Evolutionary conservation across 345 rosid species (phyloP).

Genomic region (Zanthoxylum bungeanum): DNA sequence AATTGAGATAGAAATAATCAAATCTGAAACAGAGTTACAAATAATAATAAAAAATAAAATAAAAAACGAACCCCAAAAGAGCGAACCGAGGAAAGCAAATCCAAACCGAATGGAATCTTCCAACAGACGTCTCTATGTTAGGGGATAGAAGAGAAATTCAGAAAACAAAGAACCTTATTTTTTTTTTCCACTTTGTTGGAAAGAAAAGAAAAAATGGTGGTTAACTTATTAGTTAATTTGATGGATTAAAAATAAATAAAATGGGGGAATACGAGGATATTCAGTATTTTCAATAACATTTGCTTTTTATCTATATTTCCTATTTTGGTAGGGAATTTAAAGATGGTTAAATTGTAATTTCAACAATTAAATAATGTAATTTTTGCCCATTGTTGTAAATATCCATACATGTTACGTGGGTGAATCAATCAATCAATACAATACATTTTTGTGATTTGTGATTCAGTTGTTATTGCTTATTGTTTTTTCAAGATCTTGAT

Average conservation of each 20-base stretch:
- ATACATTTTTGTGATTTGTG: background rate
- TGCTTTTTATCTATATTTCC: background rate
- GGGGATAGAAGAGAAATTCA: conserved; percentile 27
- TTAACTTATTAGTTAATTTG: conserved; percentile 24
- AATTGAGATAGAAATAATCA: background rate
- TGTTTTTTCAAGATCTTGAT: too few relatives aligned
- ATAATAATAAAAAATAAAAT: background rate
- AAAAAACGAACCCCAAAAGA: conserved; percentile 26
- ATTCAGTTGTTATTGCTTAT: background rate
- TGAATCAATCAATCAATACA: background rate
- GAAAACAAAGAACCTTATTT: conserved; percentile 22
- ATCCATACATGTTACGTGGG: background rate
- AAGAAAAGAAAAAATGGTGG: background rate
- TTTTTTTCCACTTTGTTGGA: conserved; percentile 18
- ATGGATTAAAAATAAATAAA: conserved; percentile 1
- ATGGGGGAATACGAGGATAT: background rate
- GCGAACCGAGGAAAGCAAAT: conserved; percentile 16
- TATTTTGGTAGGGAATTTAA: conserved; percentile 1
- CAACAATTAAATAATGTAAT: background rate
- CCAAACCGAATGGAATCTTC: conserved; percentile 43
- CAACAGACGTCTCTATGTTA: conserved; percentile 46
- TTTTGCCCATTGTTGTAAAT: background rate
- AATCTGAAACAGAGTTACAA: conserved; percentile 4
- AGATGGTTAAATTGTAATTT: background rate
- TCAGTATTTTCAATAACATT: background rate